phyloP scores from a whole-genome alignment of 345 rosid genomes.

The Microcos paniculata region DNA sequence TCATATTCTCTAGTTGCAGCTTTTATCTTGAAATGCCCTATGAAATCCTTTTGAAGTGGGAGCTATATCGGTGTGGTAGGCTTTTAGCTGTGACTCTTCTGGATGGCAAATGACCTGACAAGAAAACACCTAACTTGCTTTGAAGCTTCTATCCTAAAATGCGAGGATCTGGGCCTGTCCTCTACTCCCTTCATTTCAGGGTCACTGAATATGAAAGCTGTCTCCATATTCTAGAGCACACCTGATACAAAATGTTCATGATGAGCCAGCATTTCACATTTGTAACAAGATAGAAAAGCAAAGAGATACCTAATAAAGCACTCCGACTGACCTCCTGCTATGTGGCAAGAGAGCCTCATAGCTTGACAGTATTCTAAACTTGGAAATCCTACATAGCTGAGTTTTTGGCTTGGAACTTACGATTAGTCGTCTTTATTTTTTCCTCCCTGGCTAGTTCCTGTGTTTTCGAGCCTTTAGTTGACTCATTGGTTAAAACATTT shows the following conservation, averaged over 20 bases:
- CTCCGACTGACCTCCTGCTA: neutral
- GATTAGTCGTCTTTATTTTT: neutral
- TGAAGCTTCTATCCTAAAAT: neutral
- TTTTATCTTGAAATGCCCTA: neutral
- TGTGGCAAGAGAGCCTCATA: too few relatives aligned
- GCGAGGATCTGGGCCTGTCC: neutral
- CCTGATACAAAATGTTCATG: neutral
- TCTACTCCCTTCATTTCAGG: neutral
- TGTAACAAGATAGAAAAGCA: neutral
- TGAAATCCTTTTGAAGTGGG: neutral
- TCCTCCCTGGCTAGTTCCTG: neutral
- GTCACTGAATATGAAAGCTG: neutral
- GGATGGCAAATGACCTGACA: neutral
- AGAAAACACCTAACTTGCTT: neutral
- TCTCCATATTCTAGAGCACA: neutral
- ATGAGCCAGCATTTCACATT: neutral
- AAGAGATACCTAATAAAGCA: neutral
- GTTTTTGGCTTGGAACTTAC: neutral
- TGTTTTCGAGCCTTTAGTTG: neutral
- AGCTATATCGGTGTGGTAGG: neutral
- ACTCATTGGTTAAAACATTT: neutral
- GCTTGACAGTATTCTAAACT: too few relatives aligned
- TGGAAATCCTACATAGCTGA: too few relatives aligned
- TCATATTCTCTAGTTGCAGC: neutral
- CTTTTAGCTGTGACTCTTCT: neutral